These are phyloP conservation scores for Tillandsia leiboldiana DNA, from an alignment of 176 grass and related monocot genomes.

Conservation along the genomic window DNA sequence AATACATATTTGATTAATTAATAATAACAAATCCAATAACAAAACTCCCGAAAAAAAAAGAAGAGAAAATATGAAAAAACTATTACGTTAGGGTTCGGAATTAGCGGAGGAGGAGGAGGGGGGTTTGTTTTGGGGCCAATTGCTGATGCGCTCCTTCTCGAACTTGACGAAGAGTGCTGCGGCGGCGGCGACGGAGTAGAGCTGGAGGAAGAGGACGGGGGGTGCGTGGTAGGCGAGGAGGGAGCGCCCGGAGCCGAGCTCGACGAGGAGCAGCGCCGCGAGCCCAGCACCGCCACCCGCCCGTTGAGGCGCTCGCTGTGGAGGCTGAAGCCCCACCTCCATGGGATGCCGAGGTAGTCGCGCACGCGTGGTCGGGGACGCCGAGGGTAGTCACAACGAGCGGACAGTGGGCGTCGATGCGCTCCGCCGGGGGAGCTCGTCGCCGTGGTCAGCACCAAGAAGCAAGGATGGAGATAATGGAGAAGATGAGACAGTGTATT, in stretches of 20 bases:
- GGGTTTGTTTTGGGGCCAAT: conserved; percentile 64
- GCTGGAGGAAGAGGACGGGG: conserved; percentile 75
- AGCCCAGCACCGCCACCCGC: conserved; percentile 48
- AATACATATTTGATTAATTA: too few species aligned
- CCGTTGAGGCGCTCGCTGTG: conserved; percentile 83
- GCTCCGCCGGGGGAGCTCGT: too few species aligned
- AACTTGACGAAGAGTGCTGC: conserved; percentile 63
- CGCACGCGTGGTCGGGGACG: conserved; percentile 54
- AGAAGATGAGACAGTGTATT: too few species aligned
- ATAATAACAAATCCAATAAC: too few species aligned
- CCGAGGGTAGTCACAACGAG: conserved; percentile 85
- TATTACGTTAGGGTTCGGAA: too few species aligned
- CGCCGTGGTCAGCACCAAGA: too few species aligned
- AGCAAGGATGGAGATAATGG: too few species aligned
- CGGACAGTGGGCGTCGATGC: too few species aligned
- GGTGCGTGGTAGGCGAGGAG: too few species aligned
- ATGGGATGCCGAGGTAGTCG: conserved; percentile 40
- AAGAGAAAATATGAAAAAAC: not conserved
- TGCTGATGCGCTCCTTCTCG: conserved; percentile 89
- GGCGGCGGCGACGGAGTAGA: conserved; percentile 48
- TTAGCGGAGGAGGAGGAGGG: too few species aligned
- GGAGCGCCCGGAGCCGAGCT: conserved; percentile 62
- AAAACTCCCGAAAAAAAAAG: not conserved
- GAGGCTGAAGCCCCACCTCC: conserved; percentile 60
- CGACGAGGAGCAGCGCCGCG: conserved; percentile 75